Conservation (phyloP, 345 rosid species). For the Psidium guajava region DNA sequence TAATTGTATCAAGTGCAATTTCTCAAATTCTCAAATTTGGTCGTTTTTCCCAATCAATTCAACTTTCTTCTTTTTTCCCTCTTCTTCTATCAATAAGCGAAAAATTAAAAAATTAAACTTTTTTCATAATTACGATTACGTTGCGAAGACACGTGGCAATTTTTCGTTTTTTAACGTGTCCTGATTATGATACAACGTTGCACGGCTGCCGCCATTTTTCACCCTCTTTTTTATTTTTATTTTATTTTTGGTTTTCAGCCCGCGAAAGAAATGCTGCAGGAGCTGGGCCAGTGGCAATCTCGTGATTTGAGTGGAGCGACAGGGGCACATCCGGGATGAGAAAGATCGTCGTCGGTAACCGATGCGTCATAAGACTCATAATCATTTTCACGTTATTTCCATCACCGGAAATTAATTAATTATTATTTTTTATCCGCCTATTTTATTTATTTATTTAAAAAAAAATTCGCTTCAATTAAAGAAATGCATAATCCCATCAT, state of each 20-base stretch:
- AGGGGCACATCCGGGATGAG: background rate
- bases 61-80: background rate
- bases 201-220: background rate
- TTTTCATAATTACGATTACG: background rate
- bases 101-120: fast-evolving
- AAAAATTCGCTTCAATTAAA: background rate
- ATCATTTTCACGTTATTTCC: background rate
- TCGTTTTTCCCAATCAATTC: background rate
- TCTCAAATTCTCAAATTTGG: background rate
- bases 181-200: background rate
- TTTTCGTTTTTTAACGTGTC: background rate
- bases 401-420: background rate
- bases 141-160: background rate
- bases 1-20: background rate
- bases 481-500: background rate
- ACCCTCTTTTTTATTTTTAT: background rate
- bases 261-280: background rate
- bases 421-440: background rate
- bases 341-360: background rate
- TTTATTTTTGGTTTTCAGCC: too few species aligned
- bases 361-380: background rate
- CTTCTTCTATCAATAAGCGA: background rate
- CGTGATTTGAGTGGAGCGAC: background rate
- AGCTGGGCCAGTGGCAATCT: background rate
- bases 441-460: background rate